Conservation (phyloP, 345 rosid species). For the Corchorus olitorius region DNA sequence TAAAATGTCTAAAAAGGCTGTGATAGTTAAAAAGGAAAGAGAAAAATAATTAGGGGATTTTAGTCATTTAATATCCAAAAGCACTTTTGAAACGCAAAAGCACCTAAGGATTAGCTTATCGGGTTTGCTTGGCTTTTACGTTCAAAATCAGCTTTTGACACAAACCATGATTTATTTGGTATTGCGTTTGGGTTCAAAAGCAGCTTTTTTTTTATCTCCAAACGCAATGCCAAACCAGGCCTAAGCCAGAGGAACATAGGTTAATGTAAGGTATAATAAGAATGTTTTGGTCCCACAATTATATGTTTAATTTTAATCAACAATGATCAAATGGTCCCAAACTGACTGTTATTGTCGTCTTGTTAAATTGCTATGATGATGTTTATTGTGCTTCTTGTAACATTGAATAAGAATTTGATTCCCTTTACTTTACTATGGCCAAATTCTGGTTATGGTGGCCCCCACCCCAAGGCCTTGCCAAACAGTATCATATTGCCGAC, state of each 20-base stretch:
- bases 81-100: too few relatives aligned
- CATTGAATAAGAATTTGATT: conserved; percentile 1
- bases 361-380: not conserved
- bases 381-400: not conserved
- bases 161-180: too few relatives aligned
- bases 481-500: conserved; percentile 42
- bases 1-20: too few relatives aligned
- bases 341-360: conserved; percentile 15
- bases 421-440: not conserved
- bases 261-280: not conserved
- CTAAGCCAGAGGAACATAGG: conserved; percentile 1
- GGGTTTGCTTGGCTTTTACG: too few relatives aligned
- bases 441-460: not conserved
- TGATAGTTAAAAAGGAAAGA: too few relatives aligned
- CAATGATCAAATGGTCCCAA: conserved; percentile 1
- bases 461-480: conserved; percentile 25
- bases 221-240: too few relatives aligned
- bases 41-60: too few relatives aligned
- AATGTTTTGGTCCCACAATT: conserved; percentile 16
- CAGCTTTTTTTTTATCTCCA: too few relatives aligned
- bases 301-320: conserved; percentile 12
- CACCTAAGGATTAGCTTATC: too few relatives aligned
- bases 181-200: too few relatives aligned
- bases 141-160: too few relatives aligned
- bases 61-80: too few relatives aligned